Evolutionary conservation across 495 filamentous ascomycete genomes (phyloP), one percentile per base, ranked within the genome.

Genomic region (Extremus antarcticus): DNA sequence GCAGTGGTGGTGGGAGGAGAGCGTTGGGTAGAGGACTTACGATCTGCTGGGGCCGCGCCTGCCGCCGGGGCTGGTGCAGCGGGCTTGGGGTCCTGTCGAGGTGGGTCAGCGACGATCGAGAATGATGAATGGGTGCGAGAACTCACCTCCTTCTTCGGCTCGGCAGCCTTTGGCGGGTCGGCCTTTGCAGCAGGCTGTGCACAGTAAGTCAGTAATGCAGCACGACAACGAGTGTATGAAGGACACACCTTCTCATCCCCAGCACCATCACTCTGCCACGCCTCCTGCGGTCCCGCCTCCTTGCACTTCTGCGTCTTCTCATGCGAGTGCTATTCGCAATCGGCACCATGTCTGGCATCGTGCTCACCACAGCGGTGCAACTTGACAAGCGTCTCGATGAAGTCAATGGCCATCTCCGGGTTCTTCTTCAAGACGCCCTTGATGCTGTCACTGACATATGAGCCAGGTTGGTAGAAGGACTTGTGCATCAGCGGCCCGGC

Each of bases 301-400:
- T 32, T 20, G 43, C 60, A 63, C 57, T 50, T 61, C 46, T 15
- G 21, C 22, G 53, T 61, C 35, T 40, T 25, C 39, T 47, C 40
- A 51, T 66, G 64, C 41, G 48, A 53, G 47, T 67, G 64, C 50
- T 47, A 67, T 19, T 16, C 17, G 43, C 64, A 65, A 40, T 59
- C 54, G 0, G 11, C 8, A 11, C 63, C 60, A 23, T 49, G 53
- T 41, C 64, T 52, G 8, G 54, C 51, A 57, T 67, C 64, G 40
- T 43, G 43, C 39, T 25, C 48, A 0, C 51, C 60, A 45, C 65
- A 51, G 13, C 40, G 39, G 19, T 57, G 55, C 43, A 65, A 21
- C 39, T 53, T 43, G 43, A 58, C 35, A 17, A 60, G 46, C 47
- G 46, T 57, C 25, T 56, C 39, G 19, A 50, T 50, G 41, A 65